Conservation (phyloP, 495 filamentous ascomycete species). For the Cercophora newfieldiana region DNA sequence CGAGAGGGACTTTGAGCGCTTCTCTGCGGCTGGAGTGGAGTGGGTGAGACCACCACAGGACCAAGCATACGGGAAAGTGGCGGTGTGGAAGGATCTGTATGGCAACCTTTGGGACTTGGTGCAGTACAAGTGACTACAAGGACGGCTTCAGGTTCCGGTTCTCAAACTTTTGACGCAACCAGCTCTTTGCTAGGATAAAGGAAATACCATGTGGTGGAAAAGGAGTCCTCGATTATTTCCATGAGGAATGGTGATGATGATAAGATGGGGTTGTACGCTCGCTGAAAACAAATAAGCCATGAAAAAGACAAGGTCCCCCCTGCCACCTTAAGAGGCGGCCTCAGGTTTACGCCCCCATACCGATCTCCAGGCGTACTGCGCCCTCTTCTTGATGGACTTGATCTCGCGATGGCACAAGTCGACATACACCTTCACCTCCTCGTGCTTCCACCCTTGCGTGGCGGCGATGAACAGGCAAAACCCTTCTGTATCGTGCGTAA, state of each 20-base stretch:
- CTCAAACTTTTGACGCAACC: too few relatives aligned
- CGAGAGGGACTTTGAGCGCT: not conserved
- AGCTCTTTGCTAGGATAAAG: too few relatives aligned
- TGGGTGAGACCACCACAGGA: not conserved
- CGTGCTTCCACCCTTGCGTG: not conserved
- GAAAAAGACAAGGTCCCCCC: too few relatives aligned
- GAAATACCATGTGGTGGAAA: too few relatives aligned
- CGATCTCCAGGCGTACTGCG: not conserved
- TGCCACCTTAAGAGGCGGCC: too few relatives aligned
- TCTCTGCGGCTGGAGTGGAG: not conserved
- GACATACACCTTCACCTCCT: not conserved
- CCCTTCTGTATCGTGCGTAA: not conserved
- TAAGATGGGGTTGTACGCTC: too few relatives aligned
- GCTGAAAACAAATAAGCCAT: too few relatives aligned
- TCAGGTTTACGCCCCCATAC: slow-evolving; percentile 5
- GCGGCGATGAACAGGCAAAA: not conserved
- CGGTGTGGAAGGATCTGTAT: not conserved
- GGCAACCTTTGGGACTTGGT: not conserved
- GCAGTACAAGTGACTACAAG: not conserved
- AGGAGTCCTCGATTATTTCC: too few relatives aligned
- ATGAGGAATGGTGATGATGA: too few relatives aligned
- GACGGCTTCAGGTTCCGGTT: too few relatives aligned
- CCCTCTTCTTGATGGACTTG: not conserved
- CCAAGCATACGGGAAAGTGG: not conserved
- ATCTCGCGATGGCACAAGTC: not conserved